Evolutionary conservation across 352 stramenopile genomes (phyloP), one percentile per base, ranked within the genome.

Genomic region (Phytophthora pluvialis): DNA sequence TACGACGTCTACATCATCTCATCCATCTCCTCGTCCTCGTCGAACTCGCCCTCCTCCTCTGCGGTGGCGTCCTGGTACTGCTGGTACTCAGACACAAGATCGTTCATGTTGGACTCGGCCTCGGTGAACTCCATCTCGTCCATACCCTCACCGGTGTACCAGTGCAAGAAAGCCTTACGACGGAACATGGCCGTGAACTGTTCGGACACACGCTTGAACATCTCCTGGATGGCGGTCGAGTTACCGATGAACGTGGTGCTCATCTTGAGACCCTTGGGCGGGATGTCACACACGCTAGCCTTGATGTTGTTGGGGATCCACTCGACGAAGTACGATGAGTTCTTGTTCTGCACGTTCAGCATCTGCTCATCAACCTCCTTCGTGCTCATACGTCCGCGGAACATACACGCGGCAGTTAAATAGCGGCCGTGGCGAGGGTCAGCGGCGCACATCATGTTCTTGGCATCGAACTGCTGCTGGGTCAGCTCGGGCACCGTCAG

Each of bases 71-170:
- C 98, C 81, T 99, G 98, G 89, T 99, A 99, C 83, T 99, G 98
- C 86, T 99, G 98, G 88, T 99, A 99, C 83, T 99, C 98, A 48
- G 97, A 99, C 49, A 99, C 97, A 60, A 99, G 85, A 86, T 99
- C 98, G 84, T 99, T 99, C 95, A 99, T 99, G 95, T 99, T 99
- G 60, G 96, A 99, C 86, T 99, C 98, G 33, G 98, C 98, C 88
- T 99, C 98, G 46, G 98, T 99, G 89, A 99, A 99, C 86, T 99
- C 98, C 98, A 99, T 99, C 83, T 99, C 98, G 73, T 99, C 98
- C 98, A 99, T 99, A 79, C 98, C 98, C 86, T 99, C 98, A 46
- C 98, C 98, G 44, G 98, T 99, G 91, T 99, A 99, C 98, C 98
- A 99, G 83, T 99, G 98, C 78, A 99, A 94, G 92, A 99, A 99